Evolutionary conservation across 148 eudicot species (phyloP).

Genomic region (Spergularia bocconei): DNA sequence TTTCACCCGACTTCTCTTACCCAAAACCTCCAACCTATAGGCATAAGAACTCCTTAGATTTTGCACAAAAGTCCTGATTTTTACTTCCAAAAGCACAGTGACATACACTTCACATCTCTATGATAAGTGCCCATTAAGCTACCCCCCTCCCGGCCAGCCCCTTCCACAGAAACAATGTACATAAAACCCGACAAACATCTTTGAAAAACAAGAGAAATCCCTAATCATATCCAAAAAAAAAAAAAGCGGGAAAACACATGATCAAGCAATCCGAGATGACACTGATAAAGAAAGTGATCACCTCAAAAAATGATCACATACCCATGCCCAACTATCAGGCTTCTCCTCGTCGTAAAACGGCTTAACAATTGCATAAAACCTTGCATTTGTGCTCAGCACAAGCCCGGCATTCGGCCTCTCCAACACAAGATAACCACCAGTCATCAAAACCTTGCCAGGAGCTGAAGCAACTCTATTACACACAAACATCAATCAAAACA

Average conservation of each 20-base stretch:
- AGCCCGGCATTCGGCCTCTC: constrained; percentile 97
- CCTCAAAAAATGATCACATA: constrained; percentile 31
- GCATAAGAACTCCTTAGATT: not conserved
- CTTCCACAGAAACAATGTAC: not conserved
- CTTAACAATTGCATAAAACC: constrained; percentile 82
- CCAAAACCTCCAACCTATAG: not conserved
- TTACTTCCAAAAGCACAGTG: not conserved
- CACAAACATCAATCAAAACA: constrained; percentile 1
- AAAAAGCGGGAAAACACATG: not conserved
- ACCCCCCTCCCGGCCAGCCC: no score
- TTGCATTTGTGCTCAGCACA: constrained; percentile 91
- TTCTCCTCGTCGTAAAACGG: constrained; percentile 57
- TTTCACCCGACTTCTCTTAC: not conserved
- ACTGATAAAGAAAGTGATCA: not conserved
- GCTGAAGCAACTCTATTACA: constrained; percentile 77
- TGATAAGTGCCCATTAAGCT: not conserved
- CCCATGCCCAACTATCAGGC: constrained; percentile 80
- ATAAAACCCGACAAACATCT: not conserved
- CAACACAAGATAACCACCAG: constrained; percentile 87
- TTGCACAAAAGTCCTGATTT: not conserved
- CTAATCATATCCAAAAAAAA: not conserved
- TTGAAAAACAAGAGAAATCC: not conserved
- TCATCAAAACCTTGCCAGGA: constrained; percentile 78
- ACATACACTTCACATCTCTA: not conserved
- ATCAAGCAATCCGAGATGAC: constrained; percentile 1